Conservation (phyloP, 805 yeast species). For the fission yeast (Schizosaccharomyces pombe) region DNA sequence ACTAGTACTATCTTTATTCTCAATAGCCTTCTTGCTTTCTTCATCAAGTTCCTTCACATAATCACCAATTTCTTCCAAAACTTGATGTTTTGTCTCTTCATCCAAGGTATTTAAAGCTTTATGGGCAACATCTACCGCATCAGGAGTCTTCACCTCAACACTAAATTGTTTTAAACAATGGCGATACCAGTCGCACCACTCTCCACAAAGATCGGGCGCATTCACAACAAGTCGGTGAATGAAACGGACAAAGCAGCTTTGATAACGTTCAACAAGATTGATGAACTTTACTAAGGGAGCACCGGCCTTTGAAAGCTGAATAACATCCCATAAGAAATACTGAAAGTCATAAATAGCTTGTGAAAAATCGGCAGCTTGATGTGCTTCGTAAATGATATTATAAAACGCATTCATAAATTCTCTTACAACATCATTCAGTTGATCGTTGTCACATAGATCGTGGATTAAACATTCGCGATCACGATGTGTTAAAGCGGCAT, state of each 20-base stretch:
- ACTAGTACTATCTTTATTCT: neutral
- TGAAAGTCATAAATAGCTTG: conserved; percentile 1
- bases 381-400: neutral
- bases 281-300: neutral
- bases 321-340: neutral
- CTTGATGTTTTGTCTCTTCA: neutral
- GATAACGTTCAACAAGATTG: neutral
- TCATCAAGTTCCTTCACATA: neutral
- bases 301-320: neutral
- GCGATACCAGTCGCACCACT: conserved; percentile 2
- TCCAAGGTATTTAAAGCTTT: neutral
- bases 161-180: neutral
- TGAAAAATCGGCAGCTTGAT: conserved; percentile 2
- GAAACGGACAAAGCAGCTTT: neutral
- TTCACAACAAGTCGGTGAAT: neutral
- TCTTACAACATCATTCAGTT: neutral
- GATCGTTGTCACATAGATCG: neutral
- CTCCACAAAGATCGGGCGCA: conserved; percentile 1
- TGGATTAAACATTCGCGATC: conserved; percentile 3
- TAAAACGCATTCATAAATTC: neutral
- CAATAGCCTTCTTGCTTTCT: neutral
- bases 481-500: neutral
- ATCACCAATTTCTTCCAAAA: neutral
- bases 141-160: neutral
- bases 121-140: neutral